Evolutionary conservation across 2,329 filamentous ascomycete genomes (phyloP).

Genomic region (Leptographium radiaticola): DNA sequence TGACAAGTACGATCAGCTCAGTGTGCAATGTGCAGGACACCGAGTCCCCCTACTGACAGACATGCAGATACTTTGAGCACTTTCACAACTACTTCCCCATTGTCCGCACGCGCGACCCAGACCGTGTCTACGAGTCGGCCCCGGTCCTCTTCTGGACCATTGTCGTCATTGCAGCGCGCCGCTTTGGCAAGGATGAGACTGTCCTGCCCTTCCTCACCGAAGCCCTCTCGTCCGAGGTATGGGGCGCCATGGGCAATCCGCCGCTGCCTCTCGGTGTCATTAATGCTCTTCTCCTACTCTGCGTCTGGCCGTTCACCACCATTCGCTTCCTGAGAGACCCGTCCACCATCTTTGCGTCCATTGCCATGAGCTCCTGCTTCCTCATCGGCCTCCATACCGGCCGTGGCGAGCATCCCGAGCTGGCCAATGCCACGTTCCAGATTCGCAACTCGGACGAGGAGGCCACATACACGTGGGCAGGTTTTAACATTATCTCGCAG

Average conservation of each 20-base stretch:
- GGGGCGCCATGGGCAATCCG: constrained; percentile 26
- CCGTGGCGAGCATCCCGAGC: constrained; percentile 35
- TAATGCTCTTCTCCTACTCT: constrained; percentile 37
- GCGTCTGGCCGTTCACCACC: constrained; percentile 37
- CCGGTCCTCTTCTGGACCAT: constrained; percentile 42
- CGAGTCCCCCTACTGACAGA: background rate
- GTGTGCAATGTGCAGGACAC: background rate
- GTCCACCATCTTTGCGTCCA: constrained; percentile 31
- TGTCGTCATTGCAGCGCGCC: constrained; percentile 34
- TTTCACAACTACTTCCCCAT: constrained; percentile 42
- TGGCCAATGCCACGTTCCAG: constrained; percentile 29
- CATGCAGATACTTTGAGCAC: constrained; percentile 32
- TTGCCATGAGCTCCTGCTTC: constrained; percentile 33
- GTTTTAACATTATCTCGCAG: constrained; percentile 38
- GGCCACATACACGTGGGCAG: constrained; percentile 38
- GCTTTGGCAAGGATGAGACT: constrained; percentile 30
- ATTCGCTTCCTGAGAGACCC: constrained; percentile 39
- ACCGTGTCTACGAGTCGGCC: constrained; percentile 33
- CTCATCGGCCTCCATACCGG: constrained; percentile 39
- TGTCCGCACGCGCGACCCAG: constrained; percentile 33
- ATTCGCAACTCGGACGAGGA: constrained; percentile 36
- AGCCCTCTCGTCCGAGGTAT: constrained; percentile 32
- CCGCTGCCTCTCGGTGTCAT: constrained; percentile 33
- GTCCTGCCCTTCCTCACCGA: constrained; percentile 32
- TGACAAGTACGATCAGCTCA: constrained; percentile 25